phyloP scores from a whole-genome alignment of 805 yeast species.

The Candida sonorensis region DNA sequence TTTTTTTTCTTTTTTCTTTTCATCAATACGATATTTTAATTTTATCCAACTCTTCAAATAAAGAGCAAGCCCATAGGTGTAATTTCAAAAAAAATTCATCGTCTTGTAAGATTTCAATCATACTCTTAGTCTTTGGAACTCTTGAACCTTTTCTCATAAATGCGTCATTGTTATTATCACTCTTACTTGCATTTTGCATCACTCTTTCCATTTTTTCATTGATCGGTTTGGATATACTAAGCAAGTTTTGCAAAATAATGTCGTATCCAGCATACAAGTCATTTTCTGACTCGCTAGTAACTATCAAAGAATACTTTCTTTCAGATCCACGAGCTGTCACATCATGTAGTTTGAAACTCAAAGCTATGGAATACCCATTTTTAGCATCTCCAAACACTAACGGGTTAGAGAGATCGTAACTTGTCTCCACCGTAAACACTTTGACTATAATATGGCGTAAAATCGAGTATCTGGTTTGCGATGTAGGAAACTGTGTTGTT shows the following conservation, averaged over 20 bases:
- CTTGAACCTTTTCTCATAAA: conserved; percentile 48
- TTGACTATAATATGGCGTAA: conserved; percentile 56
- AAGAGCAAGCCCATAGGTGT: conserved; percentile 57
- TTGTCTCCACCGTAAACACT: conserved; percentile 60
- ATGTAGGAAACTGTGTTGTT: conserved; percentile 57
- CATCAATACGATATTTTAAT: too few species aligned
- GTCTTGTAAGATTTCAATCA: conserved; percentile 50
- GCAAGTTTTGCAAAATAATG: conserved; percentile 34
- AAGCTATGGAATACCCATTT: conserved; percentile 53
- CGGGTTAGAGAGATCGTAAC: conserved; percentile 51
- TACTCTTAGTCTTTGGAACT: conserved; percentile 46
- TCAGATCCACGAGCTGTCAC: conserved; percentile 68
- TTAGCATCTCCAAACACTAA: conserved; percentile 56
- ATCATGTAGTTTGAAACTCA: conserved; percentile 58
- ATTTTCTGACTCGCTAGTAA: conserved; percentile 49
- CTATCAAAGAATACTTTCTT: conserved; percentile 55
- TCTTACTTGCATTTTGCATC: conserved; percentile 12
- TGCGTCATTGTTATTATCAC: conserved; percentile 37
- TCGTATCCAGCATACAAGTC: conserved; percentile 51
- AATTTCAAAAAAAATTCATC: conserved; percentile 46
- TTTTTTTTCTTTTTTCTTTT: background rate
- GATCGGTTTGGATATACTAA: conserved; percentile 34
- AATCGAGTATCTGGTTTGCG: conserved; percentile 43
- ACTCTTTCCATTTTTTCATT: conserved; percentile 17
- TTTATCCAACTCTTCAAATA: conserved; percentile 28